Evolutionary conservation across 805 yeast genomes (phyloP), one percentile per base, ranked within the genome.

Genomic region (Saturnispora galanensis): DNA sequence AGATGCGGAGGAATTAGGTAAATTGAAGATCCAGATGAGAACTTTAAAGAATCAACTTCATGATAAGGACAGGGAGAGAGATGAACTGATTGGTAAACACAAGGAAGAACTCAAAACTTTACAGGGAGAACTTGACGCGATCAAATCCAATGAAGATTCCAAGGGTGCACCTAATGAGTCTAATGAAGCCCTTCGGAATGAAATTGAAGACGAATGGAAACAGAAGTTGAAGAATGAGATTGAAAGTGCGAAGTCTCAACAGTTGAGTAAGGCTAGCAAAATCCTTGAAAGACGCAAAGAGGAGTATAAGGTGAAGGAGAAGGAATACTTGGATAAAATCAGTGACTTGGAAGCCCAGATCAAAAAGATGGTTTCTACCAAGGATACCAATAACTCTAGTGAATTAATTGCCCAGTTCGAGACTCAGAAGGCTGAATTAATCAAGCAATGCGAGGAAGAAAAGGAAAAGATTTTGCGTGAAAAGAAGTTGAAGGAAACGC

Each of bases 401-500:
- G 51, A 46, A 4, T 40, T 46, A 1, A 41, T 33, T 8, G 38
- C 34, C n/a, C 38, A 44, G 17, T 50, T 46, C 31, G 54, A 52
- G 21, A 45, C 46, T 31, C 52, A 52, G 35, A 54, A 55, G 34
- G 47, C 49, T 10, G 53, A 55, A 21, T 47, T 51, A 6, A 49
- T 41, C 44, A 51, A 46, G 41, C 47, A 42, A 49, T 50, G 56
- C 37, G 59, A 56, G 26, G 45, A 46, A 18, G 61, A 55, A 45
- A 59, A 59, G 59, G 56, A 65, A 50, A 66, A 30, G 72, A 68
- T 38, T 69, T 73, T 3, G 41, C 74, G 77, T 56, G 79, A 78
- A 54, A 71, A 70, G 39, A 81, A 74, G 47, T 71, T 82, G 59
- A 73, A 78, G 52, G 69, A 71, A 46, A 73, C 70, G 47, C 71